These are phyloP conservation scores for Kwoniella dejecticola DNA, from an alignment of 768 basidiomycete species.

Conservation along the genomic window DNA sequence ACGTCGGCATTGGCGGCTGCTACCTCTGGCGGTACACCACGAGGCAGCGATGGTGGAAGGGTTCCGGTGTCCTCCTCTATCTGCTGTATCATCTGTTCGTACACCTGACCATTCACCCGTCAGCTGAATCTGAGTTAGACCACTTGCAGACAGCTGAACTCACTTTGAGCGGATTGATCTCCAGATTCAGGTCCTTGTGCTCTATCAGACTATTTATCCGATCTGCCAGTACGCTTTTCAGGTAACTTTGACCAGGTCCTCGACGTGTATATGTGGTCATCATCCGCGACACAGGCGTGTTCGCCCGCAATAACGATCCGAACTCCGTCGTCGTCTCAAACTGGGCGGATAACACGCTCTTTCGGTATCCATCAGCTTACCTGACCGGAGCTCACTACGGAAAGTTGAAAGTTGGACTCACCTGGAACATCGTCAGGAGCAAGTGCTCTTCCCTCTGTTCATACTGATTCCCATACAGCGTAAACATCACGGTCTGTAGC, in stretches of 20 bases:
- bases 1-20: conserved; percentile 93
- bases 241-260: conserved; percentile 96
- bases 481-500: conserved; percentile 99
- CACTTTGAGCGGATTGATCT: conserved; percentile 98
- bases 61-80: conserved; percentile 96
- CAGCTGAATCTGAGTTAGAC: background rate
- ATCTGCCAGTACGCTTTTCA: conserved; percentile 95
- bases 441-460: conserved; percentile 97
- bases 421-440: conserved; percentile 93
- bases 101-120: conserved; percentile 65
- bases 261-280: conserved; percentile 99
- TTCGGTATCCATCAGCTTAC: background rate
- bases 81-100: conserved; percentile 99
- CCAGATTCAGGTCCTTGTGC: conserved; percentile 98
- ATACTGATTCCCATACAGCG: conserved; percentile 98
- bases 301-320: conserved; percentile 95
- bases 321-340: conserved; percentile 99
- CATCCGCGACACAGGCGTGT: conserved; percentile 99
- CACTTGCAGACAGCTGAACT: conserved; percentile 18
- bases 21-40: conserved; percentile 91
- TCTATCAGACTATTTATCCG: conserved; percentile 98
- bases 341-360: conserved; percentile 96
- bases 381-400: background rate
- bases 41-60: conserved; percentile 84
- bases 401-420: conserved; percentile 33